These are phyloP conservation scores for Plantago coronopus DNA, from an alignment of 305 asterid species.

Conservation along the genomic window DNA sequence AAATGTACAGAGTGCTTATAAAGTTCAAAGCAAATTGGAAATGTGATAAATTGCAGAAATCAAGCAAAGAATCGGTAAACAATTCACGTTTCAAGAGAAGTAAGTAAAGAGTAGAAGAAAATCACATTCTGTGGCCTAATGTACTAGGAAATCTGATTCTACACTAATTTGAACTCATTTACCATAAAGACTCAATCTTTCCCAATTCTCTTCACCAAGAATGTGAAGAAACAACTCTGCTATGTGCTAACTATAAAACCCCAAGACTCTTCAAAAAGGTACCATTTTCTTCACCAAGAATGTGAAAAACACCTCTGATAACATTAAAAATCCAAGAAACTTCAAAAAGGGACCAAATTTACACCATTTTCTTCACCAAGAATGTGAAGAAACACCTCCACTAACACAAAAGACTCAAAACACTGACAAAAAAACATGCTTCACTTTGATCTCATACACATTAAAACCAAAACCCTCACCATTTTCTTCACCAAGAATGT, in stretches of 20 bases:
- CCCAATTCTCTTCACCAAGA: conserved; percentile 17
- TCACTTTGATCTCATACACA: too few relatives aligned
- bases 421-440: too few relatives aligned
- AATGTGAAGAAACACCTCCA: too few relatives aligned
- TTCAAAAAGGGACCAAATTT: too few relatives aligned
- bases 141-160: conserved; percentile 8
- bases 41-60: conserved; percentile 19
- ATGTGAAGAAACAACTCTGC: not conserved
- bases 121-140: conserved; percentile 19
- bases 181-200: conserved; percentile 28
- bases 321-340: too few relatives aligned
- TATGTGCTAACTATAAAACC: too few relatives aligned
- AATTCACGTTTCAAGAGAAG: conserved; percentile 16
- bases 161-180: conserved; percentile 11
- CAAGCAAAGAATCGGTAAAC: conserved; percentile 11
- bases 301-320: too few relatives aligned
- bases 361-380: conserved; percentile 8
- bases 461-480: conserved; percentile 27
- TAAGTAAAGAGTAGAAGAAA: not conserved
- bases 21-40: not conserved
- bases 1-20: conserved; percentile 12
- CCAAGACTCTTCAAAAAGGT: too few relatives aligned
- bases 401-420: too few relatives aligned
- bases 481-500: conserved; percentile 11
- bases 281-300: conserved; percentile 6